Conservation (phyloP, 495 filamentous ascomycete species). For the Oleoguttula mirabilis region DNA sequence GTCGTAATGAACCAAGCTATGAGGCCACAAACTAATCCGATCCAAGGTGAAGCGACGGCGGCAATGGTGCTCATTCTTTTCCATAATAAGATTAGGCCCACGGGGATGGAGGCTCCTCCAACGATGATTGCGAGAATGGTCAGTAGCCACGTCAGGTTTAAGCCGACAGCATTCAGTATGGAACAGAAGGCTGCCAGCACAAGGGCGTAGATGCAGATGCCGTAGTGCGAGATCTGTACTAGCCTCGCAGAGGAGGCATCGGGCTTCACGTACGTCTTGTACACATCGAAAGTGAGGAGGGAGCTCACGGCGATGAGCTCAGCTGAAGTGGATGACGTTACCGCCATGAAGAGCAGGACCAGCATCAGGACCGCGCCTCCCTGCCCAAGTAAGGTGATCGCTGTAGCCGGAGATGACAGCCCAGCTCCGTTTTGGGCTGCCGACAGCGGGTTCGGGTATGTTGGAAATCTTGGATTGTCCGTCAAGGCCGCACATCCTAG, state of each 20-base stretch:
- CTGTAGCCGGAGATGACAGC: constrained; percentile 36
- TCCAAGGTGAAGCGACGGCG: constrained; percentile 26
- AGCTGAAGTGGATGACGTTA: constrained; percentile 38
- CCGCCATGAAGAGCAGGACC: constrained; percentile 43
- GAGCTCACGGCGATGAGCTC: constrained; percentile 45
- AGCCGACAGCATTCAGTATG: constrained; percentile 34
- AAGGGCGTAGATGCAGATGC: constrained; percentile 35
- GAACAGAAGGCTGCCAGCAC: constrained; percentile 30
- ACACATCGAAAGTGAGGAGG: constrained; percentile 45
- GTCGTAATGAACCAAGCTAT: constrained; percentile 31
- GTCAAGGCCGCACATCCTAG: constrained; percentile 39
- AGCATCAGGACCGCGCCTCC: constrained; percentile 38
- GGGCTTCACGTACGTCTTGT: constrained; percentile 42
- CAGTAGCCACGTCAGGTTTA: constrained; percentile 38
- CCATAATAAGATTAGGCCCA: constrained; percentile 33
- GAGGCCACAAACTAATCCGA: constrained; percentile 26
- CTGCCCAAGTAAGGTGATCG: constrained; percentile 38
- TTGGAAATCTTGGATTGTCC: constrained; percentile 37
- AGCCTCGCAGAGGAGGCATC: constrained; percentile 33
- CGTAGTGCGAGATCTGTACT: constrained; percentile 37
- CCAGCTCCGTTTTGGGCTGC: constrained; percentile 35
- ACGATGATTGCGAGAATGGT: constrained; percentile 37
- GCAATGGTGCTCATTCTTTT: constrained; percentile 30
- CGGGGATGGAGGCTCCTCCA: constrained; percentile 33
- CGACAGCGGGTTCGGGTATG: constrained; percentile 40